Evolutionary conservation across 148 eudicot genomes (phyloP).

Genomic region (Talinum fruticosum): DNA sequence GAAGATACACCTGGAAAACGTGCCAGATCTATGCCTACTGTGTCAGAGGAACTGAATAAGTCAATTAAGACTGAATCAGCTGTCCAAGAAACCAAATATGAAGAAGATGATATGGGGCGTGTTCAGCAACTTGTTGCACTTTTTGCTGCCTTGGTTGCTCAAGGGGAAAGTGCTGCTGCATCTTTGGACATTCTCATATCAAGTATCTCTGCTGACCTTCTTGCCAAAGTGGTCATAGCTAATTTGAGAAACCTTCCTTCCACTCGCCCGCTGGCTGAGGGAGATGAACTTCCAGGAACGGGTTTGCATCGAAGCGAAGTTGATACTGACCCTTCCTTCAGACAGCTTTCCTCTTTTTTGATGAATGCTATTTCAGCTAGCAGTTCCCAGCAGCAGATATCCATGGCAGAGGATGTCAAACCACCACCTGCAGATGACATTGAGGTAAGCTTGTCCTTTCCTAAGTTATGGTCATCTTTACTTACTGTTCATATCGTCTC

Average conservation of each 20-base stretch:
- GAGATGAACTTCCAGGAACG: slow-evolving; percentile 31
- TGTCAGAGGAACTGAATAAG: slow-evolving; percentile 37
- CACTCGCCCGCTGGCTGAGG: slow-evolving; percentile 49
- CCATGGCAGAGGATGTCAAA: slow-evolving; percentile 34
- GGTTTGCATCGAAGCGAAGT: slow-evolving; percentile 32
- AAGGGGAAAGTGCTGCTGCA: slow-evolving; percentile 80
- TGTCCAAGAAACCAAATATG: slow-evolving; percentile 29
- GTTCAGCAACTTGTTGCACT: slow-evolving; percentile 86
- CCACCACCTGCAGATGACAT: slow-evolving; percentile 36
- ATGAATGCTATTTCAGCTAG: slow-evolving; percentile 41
- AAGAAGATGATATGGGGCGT: slow-evolving; percentile 59
- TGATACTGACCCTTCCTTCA: slow-evolving; percentile 46
- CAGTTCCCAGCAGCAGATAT: slow-evolving; percentile 32
- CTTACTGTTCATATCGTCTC: not conserved
- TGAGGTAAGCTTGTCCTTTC: slow-evolving; percentile 40
- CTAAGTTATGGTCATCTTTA: not conserved
- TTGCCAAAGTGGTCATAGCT: slow-evolving; percentile 89
- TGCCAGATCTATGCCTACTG: slow-evolving; percentile 40
- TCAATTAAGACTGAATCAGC: slow-evolving; percentile 31
- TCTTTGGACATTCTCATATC: slow-evolving; percentile 82
- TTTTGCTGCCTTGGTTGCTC: slow-evolving; percentile 83
- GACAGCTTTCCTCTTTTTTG: slow-evolving; percentile 58
- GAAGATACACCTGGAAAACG: slow-evolving; percentile 73
- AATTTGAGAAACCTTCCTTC: slow-evolving; percentile 75
- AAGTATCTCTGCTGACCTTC: slow-evolving; percentile 86